Percentiles rank a stretch among this genome's conserved stretches.
phyloP scores from a whole-genome alignment of 805 yeast genomes.

The Candida ulmi region DNA sequence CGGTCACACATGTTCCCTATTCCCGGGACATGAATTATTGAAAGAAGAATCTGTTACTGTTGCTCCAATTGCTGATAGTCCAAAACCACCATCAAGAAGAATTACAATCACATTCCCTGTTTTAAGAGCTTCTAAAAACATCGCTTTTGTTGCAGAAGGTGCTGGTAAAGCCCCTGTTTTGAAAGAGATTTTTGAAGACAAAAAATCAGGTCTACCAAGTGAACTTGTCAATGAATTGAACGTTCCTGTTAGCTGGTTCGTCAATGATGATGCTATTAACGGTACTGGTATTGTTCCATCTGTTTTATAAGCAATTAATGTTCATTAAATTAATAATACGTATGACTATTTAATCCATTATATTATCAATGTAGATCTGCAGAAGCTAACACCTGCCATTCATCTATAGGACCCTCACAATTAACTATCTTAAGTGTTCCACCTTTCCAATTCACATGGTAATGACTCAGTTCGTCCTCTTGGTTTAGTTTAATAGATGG shows the following conservation, averaged over 20 bases:
- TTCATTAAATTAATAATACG: too few species aligned
- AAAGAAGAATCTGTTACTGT: constrained; percentile 47
- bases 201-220: constrained; percentile 54
- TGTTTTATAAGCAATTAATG: constrained; percentile 1
- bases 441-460: constrained; percentile 53
- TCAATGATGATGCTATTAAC: constrained; percentile 67
- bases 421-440: constrained; percentile 56
- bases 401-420: constrained; percentile 65
- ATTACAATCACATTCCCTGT: constrained; percentile 84
- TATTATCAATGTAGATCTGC: constrained; percentile 25
- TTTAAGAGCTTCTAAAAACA: constrained; percentile 37
- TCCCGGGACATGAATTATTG: constrained; percentile 76
- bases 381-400: constrained; percentile 61
- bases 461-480: constrained; percentile 17
- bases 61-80: constrained; percentile 71
- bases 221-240: constrained; percentile 62
- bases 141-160: constrained; percentile 89
- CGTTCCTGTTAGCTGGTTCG: constrained; percentile 73
- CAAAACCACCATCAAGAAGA: constrained; percentile 92
- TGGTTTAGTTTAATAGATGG: constrained; percentile 9
- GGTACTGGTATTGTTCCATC: constrained; percentile 40
- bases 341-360: not conserved
- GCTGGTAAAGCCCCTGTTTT: constrained; percentile 72
- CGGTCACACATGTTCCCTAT: constrained; percentile 91
- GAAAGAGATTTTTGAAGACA: constrained; percentile 58